phyloP scores from a whole-genome alignment of 352 stramenopile species.

The Albugo laibachii region DNA sequence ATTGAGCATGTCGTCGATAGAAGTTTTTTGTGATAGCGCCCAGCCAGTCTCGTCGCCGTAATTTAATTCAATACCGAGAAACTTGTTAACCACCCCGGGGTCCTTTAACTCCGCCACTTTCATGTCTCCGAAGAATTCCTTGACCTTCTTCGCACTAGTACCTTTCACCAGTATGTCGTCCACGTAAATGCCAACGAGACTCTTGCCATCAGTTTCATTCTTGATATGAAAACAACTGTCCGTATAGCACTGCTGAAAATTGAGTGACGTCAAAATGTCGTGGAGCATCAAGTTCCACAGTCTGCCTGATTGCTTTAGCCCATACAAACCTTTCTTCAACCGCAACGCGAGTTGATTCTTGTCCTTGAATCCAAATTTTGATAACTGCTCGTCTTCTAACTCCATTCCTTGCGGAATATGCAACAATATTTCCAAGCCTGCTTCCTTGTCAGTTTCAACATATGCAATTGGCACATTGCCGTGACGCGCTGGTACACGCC shows the following conservation, averaged over 20 bases:
- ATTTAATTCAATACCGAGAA: neutral
- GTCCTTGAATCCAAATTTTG: neutral
- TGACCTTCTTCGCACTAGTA: too few relatives aligned
- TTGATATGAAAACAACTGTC: slow-evolving; percentile 14
- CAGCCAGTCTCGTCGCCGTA: neutral
- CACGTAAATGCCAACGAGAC: too few relatives aligned
- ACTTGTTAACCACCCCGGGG: neutral
- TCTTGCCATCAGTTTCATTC: too few relatives aligned
- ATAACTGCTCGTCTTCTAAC: slow-evolving; percentile 2
- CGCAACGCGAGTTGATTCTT: neutral
- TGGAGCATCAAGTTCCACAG: slow-evolving; percentile 9
- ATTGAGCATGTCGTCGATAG: neutral
- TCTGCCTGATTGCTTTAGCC: slow-evolving; percentile 11
- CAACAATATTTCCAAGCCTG: neutral
- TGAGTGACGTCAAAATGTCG: neutral
- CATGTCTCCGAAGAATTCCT: too few relatives aligned
- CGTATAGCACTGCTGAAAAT: slow-evolving; percentile 8
- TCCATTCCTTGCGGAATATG: neutral
- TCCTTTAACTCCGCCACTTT: neutral
- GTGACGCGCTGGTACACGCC: neutral
- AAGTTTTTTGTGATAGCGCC: neutral
- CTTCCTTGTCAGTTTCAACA: neutral
- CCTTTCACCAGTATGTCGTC: too few relatives aligned
- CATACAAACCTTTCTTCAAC: slow-evolving; percentile 13
- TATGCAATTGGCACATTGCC: neutral